phyloP scores from a whole-genome alignment of 352 stramenopile genomes.

The Globisporangium emineosum region DNA sequence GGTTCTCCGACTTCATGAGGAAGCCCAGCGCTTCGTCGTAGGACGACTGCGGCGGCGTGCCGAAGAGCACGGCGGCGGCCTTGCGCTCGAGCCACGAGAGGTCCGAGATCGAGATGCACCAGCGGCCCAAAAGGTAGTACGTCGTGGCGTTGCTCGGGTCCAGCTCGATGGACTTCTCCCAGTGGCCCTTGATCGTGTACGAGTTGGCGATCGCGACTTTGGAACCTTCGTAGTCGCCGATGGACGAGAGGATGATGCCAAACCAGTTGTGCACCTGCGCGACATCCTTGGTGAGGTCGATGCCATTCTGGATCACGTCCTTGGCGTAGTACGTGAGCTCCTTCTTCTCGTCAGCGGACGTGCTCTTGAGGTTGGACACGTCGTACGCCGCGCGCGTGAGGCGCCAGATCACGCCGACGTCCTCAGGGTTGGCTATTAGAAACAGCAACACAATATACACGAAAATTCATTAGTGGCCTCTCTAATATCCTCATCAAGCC shows the following conservation, averaged over 20 bases:
- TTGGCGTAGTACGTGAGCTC: slow-evolving; percentile 64
- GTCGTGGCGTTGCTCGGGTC: slow-evolving; percentile 72
- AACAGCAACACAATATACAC: neutral
- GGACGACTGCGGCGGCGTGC: slow-evolving; percentile 70
- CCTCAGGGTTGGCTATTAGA: slow-evolving; percentile 33
- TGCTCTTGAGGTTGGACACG: slow-evolving; percentile 52
- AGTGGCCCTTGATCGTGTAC: slow-evolving; percentile 77
- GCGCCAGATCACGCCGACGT: slow-evolving; percentile 64
- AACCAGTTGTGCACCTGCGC: slow-evolving; percentile 84
- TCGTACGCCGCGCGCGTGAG: slow-evolving; percentile 65
- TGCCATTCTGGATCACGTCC: slow-evolving; percentile 54
- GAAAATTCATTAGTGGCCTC: neutral
- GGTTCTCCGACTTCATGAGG: slow-evolving; percentile 71
- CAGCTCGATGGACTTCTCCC: slow-evolving; percentile 70
- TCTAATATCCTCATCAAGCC: neutral
- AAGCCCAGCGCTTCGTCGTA: slow-evolving; percentile 80
- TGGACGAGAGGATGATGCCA: slow-evolving; percentile 79
- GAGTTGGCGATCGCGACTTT: slow-evolving; percentile 84
- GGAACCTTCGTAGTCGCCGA: slow-evolving; percentile 85
- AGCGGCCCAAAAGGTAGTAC: slow-evolving; percentile 77
- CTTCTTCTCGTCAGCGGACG: slow-evolving; percentile 64
- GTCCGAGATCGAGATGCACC: slow-evolving; percentile 83
- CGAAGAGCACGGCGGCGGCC: slow-evolving; percentile 77
- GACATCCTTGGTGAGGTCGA: slow-evolving; percentile 51
- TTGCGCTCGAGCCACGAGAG: slow-evolving; percentile 87